These are phyloP conservation scores for Yamadazyma akitaensis DNA, from an alignment of 805 yeast genomes.

Conservation along the genomic window DNA sequence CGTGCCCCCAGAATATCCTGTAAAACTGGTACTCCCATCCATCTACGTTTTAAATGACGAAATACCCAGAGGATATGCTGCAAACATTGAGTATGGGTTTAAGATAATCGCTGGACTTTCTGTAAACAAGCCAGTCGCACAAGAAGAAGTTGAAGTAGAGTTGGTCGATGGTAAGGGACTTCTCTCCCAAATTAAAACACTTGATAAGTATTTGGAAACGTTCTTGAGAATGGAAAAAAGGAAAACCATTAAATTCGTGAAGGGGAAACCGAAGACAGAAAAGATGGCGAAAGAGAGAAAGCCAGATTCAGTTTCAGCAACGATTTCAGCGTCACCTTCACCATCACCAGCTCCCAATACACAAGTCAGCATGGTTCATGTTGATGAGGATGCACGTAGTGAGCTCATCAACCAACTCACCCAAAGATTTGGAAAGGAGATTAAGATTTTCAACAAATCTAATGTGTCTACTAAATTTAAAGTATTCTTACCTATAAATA, in stretches of 20 bases:
- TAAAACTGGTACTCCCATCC: slow-evolving; percentile 39
- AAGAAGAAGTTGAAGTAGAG: slow-evolving; percentile 20
- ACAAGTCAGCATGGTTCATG: slow-evolving; percentile 2
- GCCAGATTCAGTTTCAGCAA: neutral
- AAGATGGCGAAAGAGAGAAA: neutral
- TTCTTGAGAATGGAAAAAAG: slow-evolving; percentile 58
- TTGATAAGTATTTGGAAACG: slow-evolving; percentile 57
- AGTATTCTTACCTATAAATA: slow-evolving; percentile 27
- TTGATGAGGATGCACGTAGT: slow-evolving; percentile 5
- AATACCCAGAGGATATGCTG: slow-evolving; percentile 65
- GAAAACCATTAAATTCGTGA: slow-evolving; percentile 60
- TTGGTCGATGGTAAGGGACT: slow-evolving; percentile 50
- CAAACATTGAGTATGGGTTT: slow-evolving; percentile 67
- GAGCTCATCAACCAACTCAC: slow-evolving; percentile 23
- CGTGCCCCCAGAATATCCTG: slow-evolving; percentile 57
- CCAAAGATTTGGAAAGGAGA: slow-evolving; percentile 22
- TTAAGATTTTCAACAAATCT: slow-evolving; percentile 27
- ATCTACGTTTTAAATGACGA: slow-evolving; percentile 61
- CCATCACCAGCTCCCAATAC: slow-evolving; percentile 5
- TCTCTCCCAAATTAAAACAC: slow-evolving; percentile 49
- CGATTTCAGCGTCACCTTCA: slow-evolving; percentile 2
- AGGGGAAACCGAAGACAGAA: slow-evolving; percentile 15
- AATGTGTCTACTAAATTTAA: slow-evolving; percentile 27
- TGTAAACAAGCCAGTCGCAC: slow-evolving; percentile 8
- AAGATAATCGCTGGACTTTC: slow-evolving; percentile 34